Conservation (phyloP, 23 red algal genomes). For the Gracilaria domingensis region DNA sequence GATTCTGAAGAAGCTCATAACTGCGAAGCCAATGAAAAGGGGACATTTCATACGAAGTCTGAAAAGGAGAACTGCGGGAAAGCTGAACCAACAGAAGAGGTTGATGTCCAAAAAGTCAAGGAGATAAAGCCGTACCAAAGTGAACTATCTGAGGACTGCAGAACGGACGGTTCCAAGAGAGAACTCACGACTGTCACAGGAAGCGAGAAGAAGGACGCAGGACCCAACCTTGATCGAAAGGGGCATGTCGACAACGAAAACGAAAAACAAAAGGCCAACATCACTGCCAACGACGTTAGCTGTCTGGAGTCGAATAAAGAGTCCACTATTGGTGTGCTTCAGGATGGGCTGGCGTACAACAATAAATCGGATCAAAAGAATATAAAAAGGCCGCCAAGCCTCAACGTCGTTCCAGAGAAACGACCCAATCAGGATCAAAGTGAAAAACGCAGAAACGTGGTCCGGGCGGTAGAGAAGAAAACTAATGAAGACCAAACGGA, state of each 20-base stretch:
- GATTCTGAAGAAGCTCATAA: conserved; percentile 17
- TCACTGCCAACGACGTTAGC: not conserved
- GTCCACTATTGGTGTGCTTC: not conserved
- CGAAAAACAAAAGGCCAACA: not conserved
- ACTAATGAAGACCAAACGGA: not conserved
- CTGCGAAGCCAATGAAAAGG: not conserved
- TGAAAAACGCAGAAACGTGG: conserved; percentile 1
- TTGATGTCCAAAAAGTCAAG: not conserved
- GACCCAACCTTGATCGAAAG: not conserved
- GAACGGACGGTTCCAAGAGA: not conserved
- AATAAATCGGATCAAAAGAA: not conserved
- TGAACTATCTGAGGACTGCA: not conserved
- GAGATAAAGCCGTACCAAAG: not conserved
- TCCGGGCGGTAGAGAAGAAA: not conserved
- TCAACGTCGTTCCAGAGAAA: not conserved
- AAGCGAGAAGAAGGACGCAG: not conserved
- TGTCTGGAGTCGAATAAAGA: not conserved
- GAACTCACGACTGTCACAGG: not conserved
- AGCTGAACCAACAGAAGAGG: conserved; percentile 31
- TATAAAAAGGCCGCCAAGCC: not conserved
- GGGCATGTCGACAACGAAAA: not conserved
- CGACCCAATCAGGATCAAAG: not conserved
- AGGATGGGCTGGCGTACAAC: not conserved
- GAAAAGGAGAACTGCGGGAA: not conserved
- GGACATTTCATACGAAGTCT: not conserved